Conservation (phyloP, 805 yeast species). For the Candida xyloterini region DNA sequence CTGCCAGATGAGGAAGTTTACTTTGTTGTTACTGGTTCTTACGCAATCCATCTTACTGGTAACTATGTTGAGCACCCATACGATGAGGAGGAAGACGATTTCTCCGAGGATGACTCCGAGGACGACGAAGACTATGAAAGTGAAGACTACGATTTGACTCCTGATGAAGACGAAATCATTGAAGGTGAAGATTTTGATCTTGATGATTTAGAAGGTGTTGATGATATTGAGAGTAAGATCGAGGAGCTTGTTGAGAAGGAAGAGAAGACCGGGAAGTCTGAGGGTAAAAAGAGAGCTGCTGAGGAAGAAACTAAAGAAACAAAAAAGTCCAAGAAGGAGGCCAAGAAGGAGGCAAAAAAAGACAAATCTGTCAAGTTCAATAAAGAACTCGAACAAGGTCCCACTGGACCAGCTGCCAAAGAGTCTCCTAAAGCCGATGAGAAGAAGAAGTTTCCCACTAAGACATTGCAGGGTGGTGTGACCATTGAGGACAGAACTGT, state of each 20-base stretch:
- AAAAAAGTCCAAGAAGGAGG: conserved; percentile 17
- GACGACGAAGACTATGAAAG: conserved; percentile 42
- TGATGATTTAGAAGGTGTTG: conserved; percentile 64
- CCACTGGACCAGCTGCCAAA: conserved; percentile 48
- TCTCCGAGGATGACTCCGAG: conserved; percentile 44
- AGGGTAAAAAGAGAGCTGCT: conserved; percentile 30
- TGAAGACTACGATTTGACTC: conserved; percentile 66
- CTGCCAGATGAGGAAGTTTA: conserved; percentile 90
- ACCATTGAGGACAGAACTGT: conserved; percentile 85
- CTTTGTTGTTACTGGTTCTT: conserved; percentile 95
- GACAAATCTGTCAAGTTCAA: conserved; percentile 84
- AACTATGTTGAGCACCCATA: conserved; percentile 96
- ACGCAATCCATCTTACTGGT: conserved; percentile 89
- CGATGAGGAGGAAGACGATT: conserved; percentile 61
- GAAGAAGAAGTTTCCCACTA: conserved; percentile 59
- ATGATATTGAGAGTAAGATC: conserved; percentile 68
- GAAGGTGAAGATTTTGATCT: conserved; percentile 51
- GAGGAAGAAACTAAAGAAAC: conserved; percentile 30
- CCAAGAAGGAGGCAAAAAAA: conserved; percentile 36
- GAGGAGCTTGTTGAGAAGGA: conserved; percentile 72
- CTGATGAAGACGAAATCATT: conserved; percentile 68
- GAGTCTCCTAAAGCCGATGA: conserved; percentile 28
- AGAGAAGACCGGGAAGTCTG: conserved; percentile 14
- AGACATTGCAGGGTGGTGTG: conserved; percentile 90
- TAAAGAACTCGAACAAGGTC: conserved; percentile 92